These are phyloP conservation scores for Leptodermis oblonga DNA, from an alignment of 257 asterid species.

Conservation along the genomic window DNA sequence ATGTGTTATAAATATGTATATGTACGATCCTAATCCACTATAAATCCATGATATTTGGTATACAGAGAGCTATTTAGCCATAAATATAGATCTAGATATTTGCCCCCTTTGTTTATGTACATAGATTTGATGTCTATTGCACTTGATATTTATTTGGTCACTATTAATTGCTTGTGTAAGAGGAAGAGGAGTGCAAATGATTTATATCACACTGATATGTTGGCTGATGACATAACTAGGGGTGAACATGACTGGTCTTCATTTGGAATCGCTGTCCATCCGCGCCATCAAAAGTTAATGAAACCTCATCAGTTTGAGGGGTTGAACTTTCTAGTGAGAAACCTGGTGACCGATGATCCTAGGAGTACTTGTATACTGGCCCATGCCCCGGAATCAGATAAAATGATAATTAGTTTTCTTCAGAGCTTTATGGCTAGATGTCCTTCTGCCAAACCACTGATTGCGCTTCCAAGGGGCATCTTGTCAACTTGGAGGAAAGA, in stretches of 20 bases:
- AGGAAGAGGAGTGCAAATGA: conserved; percentile 45
- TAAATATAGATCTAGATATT: neutral
- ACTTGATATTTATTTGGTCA: neutral
- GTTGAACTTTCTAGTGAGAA: conserved; percentile 70
- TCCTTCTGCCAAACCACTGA: conserved; percentile 76
- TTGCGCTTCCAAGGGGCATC: conserved; percentile 84
- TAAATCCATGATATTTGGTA: neutral
- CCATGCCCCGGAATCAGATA: conserved; percentile 94
- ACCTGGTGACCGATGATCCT: conserved; percentile 70
- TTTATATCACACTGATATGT: conserved; percentile 34
- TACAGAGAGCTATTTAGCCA: neutral
- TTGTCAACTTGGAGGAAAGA: conserved; percentile 74
- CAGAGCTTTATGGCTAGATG: conserved; percentile 92
- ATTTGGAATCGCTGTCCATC: conserved; percentile 66
- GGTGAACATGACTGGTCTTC: conserved; percentile 37
- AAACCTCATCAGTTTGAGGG: conserved; percentile 90
- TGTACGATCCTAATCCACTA: too few species aligned
- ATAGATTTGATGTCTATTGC: neutral
- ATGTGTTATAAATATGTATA: too few species aligned
- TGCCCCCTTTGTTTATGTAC: neutral
- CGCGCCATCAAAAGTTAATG: conserved; percentile 82
- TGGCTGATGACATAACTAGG: conserved; percentile 39
- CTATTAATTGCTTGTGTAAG: conserved; percentile 31
- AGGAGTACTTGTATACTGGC: conserved; percentile 94
- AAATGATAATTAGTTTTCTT: conserved; percentile 82